Evolutionary conservation across 345 rosid genomes (phyloP).

Genomic region (Eucalyptus leucophloia): DNA sequence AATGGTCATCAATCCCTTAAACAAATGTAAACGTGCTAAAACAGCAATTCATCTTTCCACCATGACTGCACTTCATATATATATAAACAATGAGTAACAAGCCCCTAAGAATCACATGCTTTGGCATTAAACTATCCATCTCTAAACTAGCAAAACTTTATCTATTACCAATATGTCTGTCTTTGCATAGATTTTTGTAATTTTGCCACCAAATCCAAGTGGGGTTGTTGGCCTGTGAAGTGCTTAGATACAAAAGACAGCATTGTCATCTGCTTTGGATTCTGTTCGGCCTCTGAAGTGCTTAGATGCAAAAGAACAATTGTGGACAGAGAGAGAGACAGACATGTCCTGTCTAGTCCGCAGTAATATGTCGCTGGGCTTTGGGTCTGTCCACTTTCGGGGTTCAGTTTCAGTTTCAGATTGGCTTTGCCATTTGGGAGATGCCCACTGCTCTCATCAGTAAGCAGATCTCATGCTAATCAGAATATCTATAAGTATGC

Average conservation of each 20-base stretch:
- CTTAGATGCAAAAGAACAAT: neutral
- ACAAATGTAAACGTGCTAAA: neutral
- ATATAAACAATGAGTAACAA: neutral
- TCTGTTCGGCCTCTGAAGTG: neutral
- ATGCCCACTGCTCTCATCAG: neutral
- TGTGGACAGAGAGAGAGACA: neutral
- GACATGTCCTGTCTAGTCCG: neutral
- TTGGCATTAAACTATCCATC: neutral
- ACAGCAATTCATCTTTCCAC: neutral
- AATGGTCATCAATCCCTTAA: neutral
- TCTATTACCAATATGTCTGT: neutral
- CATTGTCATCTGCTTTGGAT: neutral
- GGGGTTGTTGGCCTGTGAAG: neutral
- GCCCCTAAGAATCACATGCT: neutral
- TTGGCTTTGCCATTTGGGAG: neutral
- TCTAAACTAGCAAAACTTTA: neutral
- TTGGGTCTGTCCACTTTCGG: neutral
- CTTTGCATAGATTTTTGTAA: neutral
- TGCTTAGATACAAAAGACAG: neutral
- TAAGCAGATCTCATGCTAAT: neutral
- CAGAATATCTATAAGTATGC: neutral
- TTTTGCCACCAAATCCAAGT: neutral
- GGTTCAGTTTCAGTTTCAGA: neutral
- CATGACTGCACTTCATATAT: neutral
- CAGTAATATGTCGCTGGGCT: neutral